Conservation (phyloP, 2,329 filamentous ascomycete species). For the Aureobasidium subglaciale region DNA sequence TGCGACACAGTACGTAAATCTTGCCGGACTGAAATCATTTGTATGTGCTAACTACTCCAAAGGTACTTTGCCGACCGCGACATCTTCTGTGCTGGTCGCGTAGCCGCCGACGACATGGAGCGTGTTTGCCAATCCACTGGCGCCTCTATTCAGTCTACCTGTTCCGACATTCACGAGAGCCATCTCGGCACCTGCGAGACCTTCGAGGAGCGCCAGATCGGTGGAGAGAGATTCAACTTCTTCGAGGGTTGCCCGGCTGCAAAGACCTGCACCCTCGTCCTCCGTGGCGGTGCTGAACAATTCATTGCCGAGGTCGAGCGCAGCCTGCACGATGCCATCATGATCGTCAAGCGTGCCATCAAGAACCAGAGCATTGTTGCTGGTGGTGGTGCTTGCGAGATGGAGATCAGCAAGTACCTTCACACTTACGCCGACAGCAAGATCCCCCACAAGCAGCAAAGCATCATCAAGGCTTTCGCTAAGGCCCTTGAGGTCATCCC, state of each 20-base stretch:
- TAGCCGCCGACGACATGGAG: constrained; percentile 86
- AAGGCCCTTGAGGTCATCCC: constrained; percentile 96
- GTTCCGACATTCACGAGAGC: constrained; percentile 83
- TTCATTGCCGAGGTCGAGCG: constrained; percentile 99
- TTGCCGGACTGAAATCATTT: background rate
- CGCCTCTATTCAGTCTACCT: constrained; percentile 87
- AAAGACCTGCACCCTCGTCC: constrained; percentile 92
- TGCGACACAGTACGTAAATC: constrained; percentile 64
- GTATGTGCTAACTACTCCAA: background rate
- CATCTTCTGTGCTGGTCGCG: constrained; percentile 95
- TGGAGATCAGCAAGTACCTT: constrained; percentile 92
- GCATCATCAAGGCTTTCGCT: constrained; percentile 95
- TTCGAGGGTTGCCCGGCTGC: constrained; percentile 93
- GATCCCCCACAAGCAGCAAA: constrained; percentile 89
- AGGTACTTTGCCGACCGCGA: constrained; percentile 92
- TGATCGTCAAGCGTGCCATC: constrained; percentile 98
- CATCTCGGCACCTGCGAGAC: constrained; percentile 84
- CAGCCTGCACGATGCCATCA: constrained; percentile 96
- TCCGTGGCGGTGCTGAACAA: constrained; percentile 94
- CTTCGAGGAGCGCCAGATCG: constrained; percentile 96
- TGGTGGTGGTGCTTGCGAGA: constrained; percentile 88
- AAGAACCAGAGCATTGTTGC: constrained; percentile 92
- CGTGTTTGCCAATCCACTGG: constrained; percentile 92
- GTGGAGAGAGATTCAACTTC: constrained; percentile 96
- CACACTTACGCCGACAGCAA: constrained; percentile 90